Conservation (phyloP, 768 basidiomycete species). For the Auricularia heimuer region DNA sequence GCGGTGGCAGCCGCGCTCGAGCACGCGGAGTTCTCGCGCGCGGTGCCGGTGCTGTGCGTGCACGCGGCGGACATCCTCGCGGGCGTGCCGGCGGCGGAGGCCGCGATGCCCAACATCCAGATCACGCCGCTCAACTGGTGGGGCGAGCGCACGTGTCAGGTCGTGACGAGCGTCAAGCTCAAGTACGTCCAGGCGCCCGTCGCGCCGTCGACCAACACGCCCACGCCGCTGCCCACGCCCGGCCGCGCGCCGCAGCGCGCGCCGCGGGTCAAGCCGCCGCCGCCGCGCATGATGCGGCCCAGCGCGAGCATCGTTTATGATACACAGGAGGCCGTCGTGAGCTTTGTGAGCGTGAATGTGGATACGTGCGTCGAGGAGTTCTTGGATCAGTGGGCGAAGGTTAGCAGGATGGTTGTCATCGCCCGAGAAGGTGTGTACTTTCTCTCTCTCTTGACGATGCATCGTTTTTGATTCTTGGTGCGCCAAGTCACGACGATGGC, state of each 20-base stretch:
- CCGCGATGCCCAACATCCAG: slow-evolving; percentile 86
- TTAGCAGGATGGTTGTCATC: slow-evolving; percentile 90
- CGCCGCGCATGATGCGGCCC: slow-evolving; percentile 51
- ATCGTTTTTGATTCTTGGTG: not conserved
- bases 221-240: not conserved
- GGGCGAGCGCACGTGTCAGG: slow-evolving; percentile 69
- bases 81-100: slow-evolving; percentile 78
- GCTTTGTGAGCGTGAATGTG: slow-evolving; percentile 78
- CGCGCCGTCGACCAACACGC: slow-evolving; percentile 1
- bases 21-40: slow-evolving; percentile 64
- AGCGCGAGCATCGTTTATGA: slow-evolving; percentile 87
- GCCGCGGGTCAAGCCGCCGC: not conserved
- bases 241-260: not conserved
- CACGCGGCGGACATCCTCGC: slow-evolving; percentile 72
- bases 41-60: slow-evolving; percentile 77
- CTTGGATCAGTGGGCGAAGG: slow-evolving; percentile 83
- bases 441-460: not conserved
- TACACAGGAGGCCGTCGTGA: slow-evolving; percentile 77
- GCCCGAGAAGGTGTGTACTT: slow-evolving; percentile 64
- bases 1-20: not conserved
- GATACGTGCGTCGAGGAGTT: slow-evolving; percentile 86
- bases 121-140: slow-evolving; percentile 89
- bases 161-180: slow-evolving; percentile 83
- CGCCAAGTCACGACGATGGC: slow-evolving; percentile 38
- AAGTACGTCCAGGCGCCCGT: slow-evolving; percentile 84